Base-by-base conservation (phyloP, 2,329 filamentous ascomycete genomes). In the Dryadomyces quercivorus region DNA sequence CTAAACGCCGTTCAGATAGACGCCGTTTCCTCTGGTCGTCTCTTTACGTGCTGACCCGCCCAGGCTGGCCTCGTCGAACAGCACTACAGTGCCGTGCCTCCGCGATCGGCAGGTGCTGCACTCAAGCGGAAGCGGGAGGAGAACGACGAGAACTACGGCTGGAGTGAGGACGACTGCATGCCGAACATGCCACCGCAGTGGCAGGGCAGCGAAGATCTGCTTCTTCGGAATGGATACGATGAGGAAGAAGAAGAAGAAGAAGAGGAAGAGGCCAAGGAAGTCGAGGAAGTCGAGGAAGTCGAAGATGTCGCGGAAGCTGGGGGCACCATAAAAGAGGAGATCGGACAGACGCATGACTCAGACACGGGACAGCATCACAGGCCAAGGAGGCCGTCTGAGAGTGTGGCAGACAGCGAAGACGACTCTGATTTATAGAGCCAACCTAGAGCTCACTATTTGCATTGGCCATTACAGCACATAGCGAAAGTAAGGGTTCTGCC, bases 121-220 rank as follows among this genome's bases (percentile, higher is more conserved):
- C 72, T 69, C 36, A 89, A 89, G 69, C 75, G 85, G 61, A 81
- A 88, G 64, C 72, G 85, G 58, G 80, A 83, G 58, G 80, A 83
- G 46, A 78, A 76, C 34, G 73, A 85, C 56, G 84, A 88, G 59
- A 81, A 86, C 62, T 88, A 87, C 62, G 84, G 83, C 15, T 89
- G 85, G 85, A 77, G 77, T 43, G 79, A 85, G 52, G 78, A 81
- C 47, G 81, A 85, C 55, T 76, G 78, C 54, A 69, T 82, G 61
- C 80, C 81, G 12, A 70, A 69, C 3, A 76, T 76, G 66, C 80
- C 80, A n/a, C 79, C 80, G 9, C 81, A 84, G 64, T 84, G 80
- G 79, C 81, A 84, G 66, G 81, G 81, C 20, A 84, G 80, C 60
- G 81, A 85, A 61, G 81, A 84, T 62, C 69, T 83, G 47, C 68